Base-by-base conservation (phyloP, 495 filamentous ascomycete genomes). In the Collariella sp. region DNA sequence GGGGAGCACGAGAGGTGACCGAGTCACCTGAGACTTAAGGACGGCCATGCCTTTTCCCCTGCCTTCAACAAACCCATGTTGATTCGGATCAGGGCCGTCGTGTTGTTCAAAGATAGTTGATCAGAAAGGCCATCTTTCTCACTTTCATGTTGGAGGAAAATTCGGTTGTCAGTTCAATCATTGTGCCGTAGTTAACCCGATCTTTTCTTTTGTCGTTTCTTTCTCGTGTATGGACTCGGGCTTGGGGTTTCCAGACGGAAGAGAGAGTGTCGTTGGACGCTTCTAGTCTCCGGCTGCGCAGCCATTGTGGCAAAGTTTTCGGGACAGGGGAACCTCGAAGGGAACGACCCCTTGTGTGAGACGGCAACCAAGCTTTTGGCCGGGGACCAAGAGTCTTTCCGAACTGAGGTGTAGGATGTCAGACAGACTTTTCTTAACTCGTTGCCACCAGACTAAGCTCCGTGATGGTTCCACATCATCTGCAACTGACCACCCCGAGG, bases 281-380 rank as follows among this genome's bases (percentile, higher is more conserved):
- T 40, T 7, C 38, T 16, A 4, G 3, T 6, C 15, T 16, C 19
- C 11, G 23, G 35, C 36, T 10, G 18, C 4, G 39, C 11, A 43
- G 34, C 38, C 36, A 16, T 13, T 26, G 54, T 57, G 46, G 47
- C 60, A 57, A 23, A 33, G 57, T 40, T 22, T 39, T 36, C 41
- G 24, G 50, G 43, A 48, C 36, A 33, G n/a, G 41, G 58, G 54
- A 26, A 49, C 50, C 50, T 55, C 31, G 52, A 52, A 50, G 33
- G 56, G 16, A 31, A 38, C 29, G 23, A 5, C 7, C 35, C 35
- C 35, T 34, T 43, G 39, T 43, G 29, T 18, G 13, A 11, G 10
- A 40, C n/a, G 24, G 4, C 10, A 10, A 57, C 50, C 57, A 52
- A 57, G 57, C 47, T 50, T 56, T 50, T 48, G 53, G 24, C 48